phyloP scores from a whole-genome alignment of 352 stramenopile genomes.

The Globisporangium cylindrosporum region DNA sequence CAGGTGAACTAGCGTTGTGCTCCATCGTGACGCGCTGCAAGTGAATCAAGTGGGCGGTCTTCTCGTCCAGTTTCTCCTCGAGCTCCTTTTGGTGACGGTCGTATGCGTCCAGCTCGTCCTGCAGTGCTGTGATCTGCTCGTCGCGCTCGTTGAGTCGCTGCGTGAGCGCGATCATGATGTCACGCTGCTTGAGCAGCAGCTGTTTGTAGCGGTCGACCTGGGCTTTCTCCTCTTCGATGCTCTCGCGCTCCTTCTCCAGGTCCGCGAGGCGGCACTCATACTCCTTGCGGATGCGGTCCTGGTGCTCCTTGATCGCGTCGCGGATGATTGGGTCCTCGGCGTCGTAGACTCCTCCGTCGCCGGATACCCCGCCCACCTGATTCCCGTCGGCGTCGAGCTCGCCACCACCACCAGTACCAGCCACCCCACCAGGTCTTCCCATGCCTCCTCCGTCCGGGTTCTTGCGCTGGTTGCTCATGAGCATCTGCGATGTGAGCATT shows the following conservation, averaged over 20 bases:
- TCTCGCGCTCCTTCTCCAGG: slow-evolving; percentile 92
- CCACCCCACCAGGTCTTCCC: background rate
- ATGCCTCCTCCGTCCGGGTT: background rate
- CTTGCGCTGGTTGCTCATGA: slow-evolving; percentile 75
- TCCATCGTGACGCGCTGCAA: slow-evolving; percentile 91
- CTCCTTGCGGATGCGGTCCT: slow-evolving; percentile 88
- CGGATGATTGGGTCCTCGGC: slow-evolving; percentile 78
- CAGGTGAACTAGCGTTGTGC: slow-evolving; percentile 64
- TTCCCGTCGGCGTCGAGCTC: slow-evolving; percentile 20
- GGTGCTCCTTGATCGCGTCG: slow-evolving; percentile 86
- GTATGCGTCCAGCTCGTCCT: slow-evolving; percentile 94
- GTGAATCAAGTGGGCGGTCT: slow-evolving; percentile 92
- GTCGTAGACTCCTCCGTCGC: slow-evolving; percentile 31
- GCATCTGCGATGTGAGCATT: slow-evolving; percentile 91
- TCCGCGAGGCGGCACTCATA: slow-evolving; percentile 91
- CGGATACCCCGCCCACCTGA: background rate
- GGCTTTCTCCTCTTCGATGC: slow-evolving; percentile 93
- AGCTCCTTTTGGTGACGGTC: slow-evolving; percentile 91
- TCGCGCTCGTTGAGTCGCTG: slow-evolving; percentile 94
- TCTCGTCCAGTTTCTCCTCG: slow-evolving; percentile 93
- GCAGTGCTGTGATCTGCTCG: slow-evolving; percentile 94
- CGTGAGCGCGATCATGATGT: slow-evolving; percentile 97
- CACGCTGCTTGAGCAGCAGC: slow-evolving; percentile 93
- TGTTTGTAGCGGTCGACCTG: slow-evolving; percentile 96
- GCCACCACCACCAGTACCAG: background rate